Evolutionary conservation across 176 grass and related monocot species (phyloP), one percentile per base, ranked within the genome.

Genomic region (Phyllostachys edulis): DNA sequence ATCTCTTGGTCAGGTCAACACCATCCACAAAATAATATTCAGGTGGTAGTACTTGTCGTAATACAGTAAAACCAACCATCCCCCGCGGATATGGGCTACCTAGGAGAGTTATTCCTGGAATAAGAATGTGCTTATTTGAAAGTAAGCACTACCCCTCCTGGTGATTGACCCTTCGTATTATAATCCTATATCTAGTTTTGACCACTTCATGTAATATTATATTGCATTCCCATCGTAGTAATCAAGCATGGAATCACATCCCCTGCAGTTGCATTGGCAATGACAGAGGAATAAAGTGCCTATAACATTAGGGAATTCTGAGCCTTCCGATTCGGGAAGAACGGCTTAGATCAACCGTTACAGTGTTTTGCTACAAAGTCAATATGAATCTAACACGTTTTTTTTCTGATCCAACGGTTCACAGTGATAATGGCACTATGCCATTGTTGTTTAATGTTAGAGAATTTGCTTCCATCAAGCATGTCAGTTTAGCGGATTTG

Each of bases 81-180:
- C 1, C 3, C 4, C 3, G 3, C 13, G 12, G 77, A 64, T 86
- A 86, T 82, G 83, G 78, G 71, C 83, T 90, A 90, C 55, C 65
- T 57, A 82, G 78, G 56, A 64, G 38, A 82, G 52, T n/a, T 45
- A 77, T 71, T 40, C 52, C 76, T 23, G 7, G 85, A 87, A 87
- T 80, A 66, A 74, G 59, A 80, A 75, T 75, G 17, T 74, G 60
- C 21, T 57, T 80, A 7, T 73, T 66, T n/a, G 57, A 66, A 74
- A 29, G 24, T 72, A 72, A 65, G 36, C 42, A 65, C 34, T 27
- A 55, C 29, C 67, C 40, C 26, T 78, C 23, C 14, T 54, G 42
- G 23, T 73, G 71, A 65, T 80, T 86, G 34, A 44, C n/a, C 36
- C 24, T 4, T 16, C 42, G 17, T 24, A 15, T 27, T 46, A 44